Conservation (phyloP, 2,329 filamentous ascomycete species). For the Beauveria brongniartii region DNA sequence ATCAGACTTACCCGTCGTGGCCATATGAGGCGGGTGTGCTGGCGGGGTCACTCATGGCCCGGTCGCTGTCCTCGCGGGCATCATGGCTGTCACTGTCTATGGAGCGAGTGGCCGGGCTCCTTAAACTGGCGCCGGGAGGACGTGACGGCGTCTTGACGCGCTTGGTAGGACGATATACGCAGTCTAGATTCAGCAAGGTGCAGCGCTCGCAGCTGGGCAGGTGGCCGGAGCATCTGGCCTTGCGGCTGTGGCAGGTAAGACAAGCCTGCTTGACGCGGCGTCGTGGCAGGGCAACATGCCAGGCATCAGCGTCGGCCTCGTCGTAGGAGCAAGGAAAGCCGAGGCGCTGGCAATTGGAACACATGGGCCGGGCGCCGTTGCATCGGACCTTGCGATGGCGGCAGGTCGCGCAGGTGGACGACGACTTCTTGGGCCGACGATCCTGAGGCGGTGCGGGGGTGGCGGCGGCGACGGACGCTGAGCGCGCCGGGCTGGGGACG, state of each 20-base stretch:
- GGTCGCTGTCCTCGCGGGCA: conserved; percentile 26
- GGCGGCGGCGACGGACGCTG: not conserved
- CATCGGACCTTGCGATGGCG: conserved; percentile 51
- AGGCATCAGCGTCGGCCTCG: conserved; percentile 33
- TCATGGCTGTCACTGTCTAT: conserved; percentile 25
- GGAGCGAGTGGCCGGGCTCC: conserved; percentile 27
- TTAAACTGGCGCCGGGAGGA: conserved; percentile 15
- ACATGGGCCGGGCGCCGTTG: conserved; percentile 44
- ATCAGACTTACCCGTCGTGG: conserved; percentile 26
- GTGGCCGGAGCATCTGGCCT: conserved; percentile 51
- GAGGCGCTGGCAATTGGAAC: conserved; percentile 51
- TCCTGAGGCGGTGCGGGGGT: conserved; percentile 11
- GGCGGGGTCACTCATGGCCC: conserved; percentile 25
- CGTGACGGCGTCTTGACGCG: conserved; percentile 23
- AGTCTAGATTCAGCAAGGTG: conserved; percentile 45
- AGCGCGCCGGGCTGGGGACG: not conserved
- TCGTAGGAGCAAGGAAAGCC: conserved; percentile 51
- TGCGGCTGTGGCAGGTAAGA: conserved; percentile 49
- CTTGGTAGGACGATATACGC: conserved; percentile 45
- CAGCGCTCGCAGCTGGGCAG: conserved; percentile 44
- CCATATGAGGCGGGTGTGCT: conserved; percentile 27
- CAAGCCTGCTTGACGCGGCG: conserved; percentile 50
- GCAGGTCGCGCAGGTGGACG: conserved; percentile 45
- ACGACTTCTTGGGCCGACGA: conserved; percentile 33
- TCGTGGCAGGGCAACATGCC: conserved; percentile 38